phyloP scores from a whole-genome alignment of 2,329 filamentous ascomycete genomes.

The Alternaria metachromatica region DNA sequence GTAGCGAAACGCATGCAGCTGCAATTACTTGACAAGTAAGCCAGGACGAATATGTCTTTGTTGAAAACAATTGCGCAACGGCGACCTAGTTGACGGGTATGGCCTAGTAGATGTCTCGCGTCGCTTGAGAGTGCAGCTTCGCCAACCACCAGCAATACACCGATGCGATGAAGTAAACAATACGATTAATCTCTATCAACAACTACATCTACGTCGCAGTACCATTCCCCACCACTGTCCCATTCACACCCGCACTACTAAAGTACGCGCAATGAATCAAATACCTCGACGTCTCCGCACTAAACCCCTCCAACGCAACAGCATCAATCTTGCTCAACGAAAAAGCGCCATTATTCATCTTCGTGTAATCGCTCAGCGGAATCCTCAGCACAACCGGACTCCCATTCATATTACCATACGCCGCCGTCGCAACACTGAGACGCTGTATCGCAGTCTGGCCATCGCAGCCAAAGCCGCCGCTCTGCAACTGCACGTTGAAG shows the following conservation, averaged over 20 bases:
- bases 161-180: not conserved
- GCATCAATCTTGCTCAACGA: conserved; percentile 6
- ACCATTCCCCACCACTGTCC: not conserved
- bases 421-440: conserved; percentile 1
- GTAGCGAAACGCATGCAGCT: too few relatives aligned
- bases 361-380: conserved; percentile 2
- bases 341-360: conserved; percentile 1
- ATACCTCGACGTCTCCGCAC: conserved; percentile 3
- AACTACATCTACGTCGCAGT: not conserved
- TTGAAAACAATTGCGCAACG: accelerated
- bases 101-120: not conserved
- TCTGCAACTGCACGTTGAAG: conserved; percentile 13
- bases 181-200: not conserved
- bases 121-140: not conserved
- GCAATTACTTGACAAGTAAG: too few relatives aligned
- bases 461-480: conserved; percentile 1
- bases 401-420: conserved; percentile 4
- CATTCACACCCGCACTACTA: not conserved
- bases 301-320: conserved; percentile 4
- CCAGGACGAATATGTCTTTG: too few relatives aligned
- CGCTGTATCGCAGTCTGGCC: conserved; percentile 3
- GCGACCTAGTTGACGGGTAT: not conserved
- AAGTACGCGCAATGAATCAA: conserved; percentile 13
- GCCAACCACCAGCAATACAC: not conserved
- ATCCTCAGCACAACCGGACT: conserved; percentile 6